Base-by-base conservation (phyloP, 176 grass and related monocot species). In the Triticum aestivum region DNA sequence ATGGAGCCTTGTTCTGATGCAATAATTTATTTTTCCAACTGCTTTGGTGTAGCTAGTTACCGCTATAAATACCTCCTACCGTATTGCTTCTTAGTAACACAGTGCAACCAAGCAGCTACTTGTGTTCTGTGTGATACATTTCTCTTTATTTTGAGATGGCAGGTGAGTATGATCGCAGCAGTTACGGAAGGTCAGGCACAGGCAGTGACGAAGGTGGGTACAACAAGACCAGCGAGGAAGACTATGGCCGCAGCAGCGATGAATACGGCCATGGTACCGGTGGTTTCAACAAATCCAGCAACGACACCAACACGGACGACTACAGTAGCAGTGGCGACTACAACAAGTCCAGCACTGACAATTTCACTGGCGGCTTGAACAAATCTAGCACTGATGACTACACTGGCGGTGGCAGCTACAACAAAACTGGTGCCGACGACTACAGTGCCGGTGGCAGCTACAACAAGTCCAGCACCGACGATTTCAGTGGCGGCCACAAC, bases 51-150 rank as follows among this genome's bases (percentile, higher is more conserved):
- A 78, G 29, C 26, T 65, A 56, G 68, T 47, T 29, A 2, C 62
- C 44, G n/a, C 61, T 77, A 88, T 83, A 82, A 77, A 77, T 88
- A 88, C 79, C 71, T 77, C 54, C 54, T 58, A 21, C 54, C 54
- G 54, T 58, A 58, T 58, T 58, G 18, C 33, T 33, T 65, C 61
- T n/a, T 68, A 58, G 34, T 77, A 68, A 2, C 79, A 30, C 21
- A 69, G 33, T 8, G 33, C 47, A 81, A 75, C 78, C 73, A 51
- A 74, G 68, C 21, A 56, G 51, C 23, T 38, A 42, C 61, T 75
- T 82, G 70, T 59, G 7, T 76, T 67, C 62, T 74, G 2, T 29
- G 58, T 65, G 52, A 27, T 67, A 26, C 9, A 69, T 58, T 45
- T 26, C 29, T 34, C n/a, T 87, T 58, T 52, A 42, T 9, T 23